Conservation (phyloP, 202 grass and related monocot species). For the Dendrocalamus latiflorus region DNA sequence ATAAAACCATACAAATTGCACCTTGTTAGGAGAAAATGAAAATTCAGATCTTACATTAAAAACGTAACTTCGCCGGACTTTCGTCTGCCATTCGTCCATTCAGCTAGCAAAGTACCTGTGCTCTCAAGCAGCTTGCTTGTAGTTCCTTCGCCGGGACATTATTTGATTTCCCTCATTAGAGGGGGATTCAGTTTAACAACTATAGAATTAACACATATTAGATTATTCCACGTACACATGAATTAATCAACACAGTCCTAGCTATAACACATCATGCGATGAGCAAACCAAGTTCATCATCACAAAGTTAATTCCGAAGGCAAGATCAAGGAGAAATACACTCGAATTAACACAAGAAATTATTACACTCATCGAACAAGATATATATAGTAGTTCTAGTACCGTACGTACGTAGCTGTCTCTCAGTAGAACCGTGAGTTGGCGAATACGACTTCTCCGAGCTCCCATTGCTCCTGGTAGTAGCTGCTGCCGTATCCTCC, state of each 20-base stretch:
- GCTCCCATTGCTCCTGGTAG: constrained; percentile 69
- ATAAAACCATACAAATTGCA: not conserved
- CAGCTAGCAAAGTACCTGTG: not conserved
- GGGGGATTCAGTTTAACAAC: not conserved
- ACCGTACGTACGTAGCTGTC: constrained; percentile 22
- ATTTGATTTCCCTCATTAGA: not conserved
- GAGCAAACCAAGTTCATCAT: not conserved
- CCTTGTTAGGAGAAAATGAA: not conserved
- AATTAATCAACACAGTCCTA: not conserved
- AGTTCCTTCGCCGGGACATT: not conserved
- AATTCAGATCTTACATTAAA: not conserved
- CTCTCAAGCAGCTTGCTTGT: not conserved
- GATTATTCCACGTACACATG: not conserved
- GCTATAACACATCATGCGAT: not conserved
- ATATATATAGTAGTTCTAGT: constrained; percentile 23
- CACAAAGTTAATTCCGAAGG: constrained; percentile 17
- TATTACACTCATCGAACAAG: not conserved
- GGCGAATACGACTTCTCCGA: constrained; percentile 50
- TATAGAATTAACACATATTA: not conserved
- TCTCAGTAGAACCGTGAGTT: constrained; percentile 56
- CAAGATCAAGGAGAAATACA: constrained; percentile 1
- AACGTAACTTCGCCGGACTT: not conserved
- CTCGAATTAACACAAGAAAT: constrained; percentile 20
- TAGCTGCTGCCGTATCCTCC: constrained; percentile 27
- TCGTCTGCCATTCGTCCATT: not conserved